These are phyloP conservation scores for Buddleja alternifolia DNA, from an alignment of 257 asterid species.

Conservation along the genomic window DNA sequence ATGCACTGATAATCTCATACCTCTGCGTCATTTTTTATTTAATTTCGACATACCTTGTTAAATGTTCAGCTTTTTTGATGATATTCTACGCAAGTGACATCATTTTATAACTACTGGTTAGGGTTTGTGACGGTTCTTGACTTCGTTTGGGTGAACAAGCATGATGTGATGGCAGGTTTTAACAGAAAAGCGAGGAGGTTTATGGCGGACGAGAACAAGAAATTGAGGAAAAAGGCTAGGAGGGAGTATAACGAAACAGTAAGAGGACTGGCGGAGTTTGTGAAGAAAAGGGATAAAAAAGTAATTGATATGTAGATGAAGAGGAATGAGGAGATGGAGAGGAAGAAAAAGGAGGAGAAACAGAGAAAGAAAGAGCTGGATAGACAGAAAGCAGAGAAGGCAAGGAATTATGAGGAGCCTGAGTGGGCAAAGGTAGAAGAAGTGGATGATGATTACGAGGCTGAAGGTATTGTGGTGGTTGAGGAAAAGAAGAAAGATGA, in stretches of 20 bases:
- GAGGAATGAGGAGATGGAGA: conserved; percentile 86
- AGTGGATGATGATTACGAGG: conserved; percentile 44
- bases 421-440: conserved; percentile 88
- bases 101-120: conserved; percentile 86
- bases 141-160: conserved; percentile 89
- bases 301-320: conserved; percentile 92
- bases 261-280: conserved; percentile 86
- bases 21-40: too few relatives aligned
- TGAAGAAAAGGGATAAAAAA: conserved; percentile 90
- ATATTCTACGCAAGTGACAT: conserved; percentile 72
- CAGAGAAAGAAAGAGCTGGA: conserved; percentile 80
- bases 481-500: conserved; percentile 68
- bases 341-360: conserved; percentile 72
- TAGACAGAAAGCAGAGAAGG: conserved; percentile 80
- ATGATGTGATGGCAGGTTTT: conserved; percentile 80
- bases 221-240: conserved; percentile 80
- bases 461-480: conserved; percentile 46
- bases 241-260: conserved; percentile 94
- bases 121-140: conserved; percentile 79
- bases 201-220: conserved; percentile 95
- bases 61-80: background rate
- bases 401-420: conserved; percentile 72
- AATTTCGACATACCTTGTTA: conserved; percentile 9
- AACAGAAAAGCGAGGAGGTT: conserved; percentile 84
- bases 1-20: background rate